Conservation (phyloP, 129 eudicot genomes). For the Flaveria brownii region DNA sequence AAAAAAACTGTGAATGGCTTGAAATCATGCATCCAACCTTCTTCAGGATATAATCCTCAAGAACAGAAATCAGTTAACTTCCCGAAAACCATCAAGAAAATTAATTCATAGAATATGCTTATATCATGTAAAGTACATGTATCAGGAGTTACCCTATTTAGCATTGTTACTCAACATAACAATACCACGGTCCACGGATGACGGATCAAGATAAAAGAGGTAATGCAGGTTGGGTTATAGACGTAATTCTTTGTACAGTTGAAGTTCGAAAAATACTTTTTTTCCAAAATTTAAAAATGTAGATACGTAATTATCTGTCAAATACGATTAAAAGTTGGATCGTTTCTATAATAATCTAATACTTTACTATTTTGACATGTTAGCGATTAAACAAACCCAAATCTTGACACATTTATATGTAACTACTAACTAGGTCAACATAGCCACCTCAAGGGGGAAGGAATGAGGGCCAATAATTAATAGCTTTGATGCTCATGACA, state of each 20-base stretch:
- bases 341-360: background rate
- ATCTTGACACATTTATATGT: background rate
- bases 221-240: background rate
- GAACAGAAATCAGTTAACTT: background rate
- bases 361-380: background rate
- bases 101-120: background rate
- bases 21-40: background rate
- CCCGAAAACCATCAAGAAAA: background rate
- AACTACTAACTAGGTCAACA: background rate
- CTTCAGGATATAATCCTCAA: background rate
- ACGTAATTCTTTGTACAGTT: background rate
- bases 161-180: background rate
- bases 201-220: background rate
- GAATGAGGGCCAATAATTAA: background rate
- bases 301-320: background rate
- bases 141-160: background rate
- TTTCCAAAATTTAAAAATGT: background rate
- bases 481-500: background rate
- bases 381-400: background rate
- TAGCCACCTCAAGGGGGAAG: background rate
- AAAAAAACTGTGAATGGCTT: background rate
- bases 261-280: background rate
- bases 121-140: background rate
- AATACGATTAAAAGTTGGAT: background rate
- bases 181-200: background rate